Evolutionary conservation across 352 stramenopile genomes (phyloP), one percentile per base, ranked within the genome.

Genomic region (Thalassiosira livingstoniorum): DNA sequence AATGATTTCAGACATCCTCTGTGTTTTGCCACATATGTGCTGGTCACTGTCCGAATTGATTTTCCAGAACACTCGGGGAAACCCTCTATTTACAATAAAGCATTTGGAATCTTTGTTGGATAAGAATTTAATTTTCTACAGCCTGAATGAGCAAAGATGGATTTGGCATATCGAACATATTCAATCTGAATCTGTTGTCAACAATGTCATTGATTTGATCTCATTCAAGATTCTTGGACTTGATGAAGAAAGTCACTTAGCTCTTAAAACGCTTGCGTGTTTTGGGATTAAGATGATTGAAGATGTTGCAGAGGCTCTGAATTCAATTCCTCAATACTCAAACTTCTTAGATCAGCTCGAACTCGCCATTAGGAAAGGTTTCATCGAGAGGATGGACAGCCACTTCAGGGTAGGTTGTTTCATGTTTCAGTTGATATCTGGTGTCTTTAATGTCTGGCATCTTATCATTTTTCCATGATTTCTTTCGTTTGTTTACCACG

Each of bases 171-270:
- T 21, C 7, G 43, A 72, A 58, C n/a, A 65, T 69, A 32, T 64
- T 69, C 15, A 31, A 70, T n/a, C 51, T 27, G 0, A 43, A 69
- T 51, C 23, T 71, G 32, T 45, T 55, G 21, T 61, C 62, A 34
- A 72, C 73, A 11, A 25, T 32, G 34, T 3, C 90, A 85, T 62
- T 62, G 57, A 18, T 92, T 91, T 83, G 39, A 69, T 0, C 86
- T 92, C 53, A 79, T 89, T 55, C 82, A 80, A 47, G 71, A 91
- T 3, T 73, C 81, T 69, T n/a, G n/a, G n/a, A n/a, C n/a, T n/a
- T n/a, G n/a, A n/a, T n/a, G n/a, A n/a, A n/a, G n/a, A n/a, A n/a
- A n/a, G n/a, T n/a, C n/a, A n/a, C n/a, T n/a, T n/a, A n/a, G n/a
- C n/a, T n/a, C n/a, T n/a, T n/a, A n/a, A n/a, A n/a, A n/a, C n/a